Evolutionary conservation across 129 eudicot species (phyloP).

Genomic region (Helianthus annuus): HanXRQr2.0-SUNRISE NC_035446.2:95558427-95558926

Average conservation of each 20-base stretch:
- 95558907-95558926: slow-evolving; percentile 70
- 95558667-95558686: slow-evolving; percentile 54
- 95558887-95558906: slow-evolving; percentile 84
- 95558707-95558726: slow-evolving; percentile 70
- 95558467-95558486: too few relatives aligned
- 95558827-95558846: slow-evolving; percentile 4
- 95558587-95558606: slow-evolving; percentile 15
- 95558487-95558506: too few relatives aligned
- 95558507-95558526: too few relatives aligned
- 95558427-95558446: too few relatives aligned
- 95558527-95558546: background rate
- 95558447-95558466: too few relatives aligned
- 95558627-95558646: slow-evolving; percentile 49
- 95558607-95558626: slow-evolving; percentile 54
- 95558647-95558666: slow-evolving; percentile 39
- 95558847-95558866: background rate
- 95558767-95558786: slow-evolving; percentile 38
- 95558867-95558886: slow-evolving; percentile 55
- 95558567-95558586: background rate
- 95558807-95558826: slow-evolving; percentile 14
- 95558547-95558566: background rate
- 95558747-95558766: slow-evolving; percentile 48
- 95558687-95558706: slow-evolving; percentile 47
- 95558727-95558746: slow-evolving; percentile 42
- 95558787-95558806: slow-evolving; percentile 43